Conservation (phyloP, 345 rosid species). For the Lepidium aucheri region DNA sequence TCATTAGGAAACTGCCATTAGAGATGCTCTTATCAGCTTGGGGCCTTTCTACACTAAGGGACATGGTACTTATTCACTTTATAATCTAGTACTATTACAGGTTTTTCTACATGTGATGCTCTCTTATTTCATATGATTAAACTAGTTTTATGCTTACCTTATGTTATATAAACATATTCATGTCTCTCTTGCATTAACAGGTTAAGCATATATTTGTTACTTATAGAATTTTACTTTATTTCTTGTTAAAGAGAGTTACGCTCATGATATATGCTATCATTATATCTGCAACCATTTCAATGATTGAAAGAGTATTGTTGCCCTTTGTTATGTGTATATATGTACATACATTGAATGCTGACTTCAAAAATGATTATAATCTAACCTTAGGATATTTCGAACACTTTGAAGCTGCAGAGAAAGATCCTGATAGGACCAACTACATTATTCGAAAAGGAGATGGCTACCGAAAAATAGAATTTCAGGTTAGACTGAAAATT, state of each 20-base stretch:
- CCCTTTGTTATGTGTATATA: neutral
- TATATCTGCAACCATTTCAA: neutral
- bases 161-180: too few species aligned
- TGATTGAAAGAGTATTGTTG: neutral
- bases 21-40: too few species aligned
- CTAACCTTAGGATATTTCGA: conserved; percentile 13
- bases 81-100: too few species aligned
- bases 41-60: too few species aligned
- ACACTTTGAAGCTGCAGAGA: conserved; percentile 38
- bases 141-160: too few species aligned
- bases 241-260: conserved; percentile 61
- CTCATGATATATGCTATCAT: conserved; percentile 30
- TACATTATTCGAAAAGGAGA: conserved; percentile 67
- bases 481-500: conserved; percentile 48
- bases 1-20: too few species aligned
- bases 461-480: conserved; percentile 50
- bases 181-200: too few species aligned
- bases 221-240: neutral
- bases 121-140: too few species aligned
- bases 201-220: neutral
- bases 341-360: neutral
- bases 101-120: too few species aligned
- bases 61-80: too few species aligned
- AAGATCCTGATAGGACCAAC: conserved; percentile 44
- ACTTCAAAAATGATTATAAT: neutral